A percentile compares a stretch with the other conserved stretches of the same genome.
Evolutionary conservation across 306 rosid species (phyloP).

Genomic region (Castanea mollissima): DNA sequence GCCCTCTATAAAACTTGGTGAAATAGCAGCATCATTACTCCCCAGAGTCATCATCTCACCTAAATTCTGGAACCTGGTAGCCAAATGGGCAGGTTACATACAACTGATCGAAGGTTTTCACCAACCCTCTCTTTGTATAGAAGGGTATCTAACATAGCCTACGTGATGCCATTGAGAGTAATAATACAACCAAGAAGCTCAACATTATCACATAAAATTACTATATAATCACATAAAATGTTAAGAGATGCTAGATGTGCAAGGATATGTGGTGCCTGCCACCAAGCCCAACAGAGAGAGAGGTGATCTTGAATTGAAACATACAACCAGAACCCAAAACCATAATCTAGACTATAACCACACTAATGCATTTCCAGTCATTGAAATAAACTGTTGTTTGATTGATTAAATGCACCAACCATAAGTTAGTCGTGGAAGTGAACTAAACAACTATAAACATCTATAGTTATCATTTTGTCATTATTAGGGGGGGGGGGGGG

Average conservation of each 20-base stretch:
- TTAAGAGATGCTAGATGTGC: not conserved
- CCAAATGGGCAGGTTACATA: slow-evolving; percentile 2
- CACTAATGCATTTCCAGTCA: not conserved
- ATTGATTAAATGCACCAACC: not conserved
- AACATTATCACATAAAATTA: not conserved
- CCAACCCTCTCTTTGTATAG: not conserved
- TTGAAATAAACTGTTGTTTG: not conserved
- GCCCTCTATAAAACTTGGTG: slow-evolving; percentile 93
- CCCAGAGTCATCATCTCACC: slow-evolving; percentile 98
- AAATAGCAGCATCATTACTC: slow-evolving; percentile 80
- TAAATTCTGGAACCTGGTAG: slow-evolving; percentile 77
- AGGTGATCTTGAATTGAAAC: not conserved
- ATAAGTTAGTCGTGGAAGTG: not conserved
- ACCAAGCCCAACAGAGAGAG: not conserved
- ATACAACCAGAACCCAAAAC: not conserved
- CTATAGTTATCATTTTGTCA: not conserved
- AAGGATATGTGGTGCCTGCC: not conserved
- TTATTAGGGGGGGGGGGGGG: too few relatives aligned
- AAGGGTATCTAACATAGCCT: not conserved
- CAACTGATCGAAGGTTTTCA: not conserved
- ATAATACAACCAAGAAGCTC: not conserved
- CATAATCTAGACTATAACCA: not conserved
- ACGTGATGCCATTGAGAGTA: not conserved
- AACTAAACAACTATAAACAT: not conserved
- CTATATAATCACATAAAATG: not conserved